Conservation (phyloP, 2,329 filamentous ascomycete genomes). For the Tolypocladium amazonense region DNA sequence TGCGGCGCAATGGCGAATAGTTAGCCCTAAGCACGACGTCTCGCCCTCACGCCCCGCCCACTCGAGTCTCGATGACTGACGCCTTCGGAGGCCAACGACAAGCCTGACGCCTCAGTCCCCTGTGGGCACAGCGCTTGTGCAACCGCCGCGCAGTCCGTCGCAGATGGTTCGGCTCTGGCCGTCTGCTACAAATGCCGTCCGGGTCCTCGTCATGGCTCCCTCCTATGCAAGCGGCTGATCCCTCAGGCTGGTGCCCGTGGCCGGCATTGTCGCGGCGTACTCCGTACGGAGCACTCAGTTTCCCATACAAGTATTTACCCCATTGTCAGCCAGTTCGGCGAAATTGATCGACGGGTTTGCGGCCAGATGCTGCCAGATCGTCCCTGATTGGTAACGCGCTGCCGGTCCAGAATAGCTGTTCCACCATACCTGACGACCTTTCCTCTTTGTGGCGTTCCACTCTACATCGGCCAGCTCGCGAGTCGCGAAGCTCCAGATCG, state of each 20-base stretch:
- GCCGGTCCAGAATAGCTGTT: not conserved
- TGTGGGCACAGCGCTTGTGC: not conserved
- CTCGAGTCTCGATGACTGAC: not conserved
- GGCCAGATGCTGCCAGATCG: not conserved
- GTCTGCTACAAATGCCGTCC: not conserved
- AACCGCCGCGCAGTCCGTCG: not conserved
- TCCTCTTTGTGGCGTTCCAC: not conserved
- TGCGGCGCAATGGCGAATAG: not conserved
- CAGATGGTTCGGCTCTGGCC: not conserved
- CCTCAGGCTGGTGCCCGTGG: not conserved
- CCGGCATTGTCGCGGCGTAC: not conserved
- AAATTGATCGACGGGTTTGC: not conserved
- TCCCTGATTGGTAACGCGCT: not conserved
- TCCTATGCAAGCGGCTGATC: not conserved
- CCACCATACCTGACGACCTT: not conserved
- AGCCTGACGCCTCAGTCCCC: not conserved
- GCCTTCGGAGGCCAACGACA: not conserved
- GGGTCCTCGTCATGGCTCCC: not conserved
- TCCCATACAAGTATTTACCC: not conserved
- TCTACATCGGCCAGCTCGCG: not conserved
- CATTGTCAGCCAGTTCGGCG: not conserved
- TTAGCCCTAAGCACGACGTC: not conserved
- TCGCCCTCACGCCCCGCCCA: not conserved
- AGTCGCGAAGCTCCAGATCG: not conserved
- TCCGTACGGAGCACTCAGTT: not conserved